Base-by-base conservation (phyloP, 78 protist genomes). In the Dictyostelium brefeldianum region DNA sequence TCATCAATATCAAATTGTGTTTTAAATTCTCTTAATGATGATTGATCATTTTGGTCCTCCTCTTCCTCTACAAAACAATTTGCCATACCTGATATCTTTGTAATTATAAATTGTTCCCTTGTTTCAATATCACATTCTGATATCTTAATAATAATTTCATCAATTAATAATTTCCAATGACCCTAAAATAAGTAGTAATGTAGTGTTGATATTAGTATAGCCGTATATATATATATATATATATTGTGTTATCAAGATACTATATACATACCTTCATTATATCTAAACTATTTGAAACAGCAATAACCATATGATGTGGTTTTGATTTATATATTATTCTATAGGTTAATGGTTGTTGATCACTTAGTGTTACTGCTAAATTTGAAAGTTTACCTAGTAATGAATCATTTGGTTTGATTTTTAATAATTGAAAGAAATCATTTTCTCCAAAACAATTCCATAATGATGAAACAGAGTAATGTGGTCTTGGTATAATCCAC, bases 401-500 rank as follows among this genome's bases (percentile, higher is more conserved):
- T 67, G 78, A 56, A 20, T 77, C 67, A 12, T 14, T 54, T 41
- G 92, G 81, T 59, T 77, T 77, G 27, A 57, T 14, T 64, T 77
- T 74, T 27, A 87, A n/a, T 29, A 87, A 20, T 51, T 79, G 75
- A 87, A 87, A 87, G 11, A 70, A 62, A 8, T 36, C 20, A 48
- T 77, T 77, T 41, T 87, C 92, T 47, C 14, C 29, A 10, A 87
- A 2, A 25, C 64, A 64, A 3, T 14, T 18, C 92, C 92, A 87
- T 6, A 87, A 36, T n/a, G 56, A 31, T 48, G 84, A 50, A 27
- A 78, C 31, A 6, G 77, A 14, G 29, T 87, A 87, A 59, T 87
- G 82, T 9, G 92, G 92, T 87, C 78, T 62, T 29, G 92, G 92
- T 47, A 47, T 41, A n/a, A 87, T 87, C 92, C 92, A 87, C 92